Evolutionary conservation across 2,329 filamentous ascomycete species (phyloP).

Genomic region (Hypoxylon sp.): DNA sequence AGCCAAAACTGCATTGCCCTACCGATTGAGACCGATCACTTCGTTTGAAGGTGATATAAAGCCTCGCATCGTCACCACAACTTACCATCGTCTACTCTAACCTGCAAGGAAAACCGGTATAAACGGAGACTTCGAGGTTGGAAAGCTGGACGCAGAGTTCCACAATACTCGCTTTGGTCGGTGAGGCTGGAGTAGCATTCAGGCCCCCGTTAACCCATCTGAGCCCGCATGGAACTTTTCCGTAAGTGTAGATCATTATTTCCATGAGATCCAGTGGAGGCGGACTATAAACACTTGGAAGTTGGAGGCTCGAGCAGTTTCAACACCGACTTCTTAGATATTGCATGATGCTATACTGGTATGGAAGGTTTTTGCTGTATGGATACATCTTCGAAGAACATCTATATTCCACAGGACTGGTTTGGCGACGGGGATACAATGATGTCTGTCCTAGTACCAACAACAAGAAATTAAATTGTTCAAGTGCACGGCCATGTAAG

Average conservation of each 20-base stretch:
- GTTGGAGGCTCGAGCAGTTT: neutral
- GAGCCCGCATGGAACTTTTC: conserved; percentile 13
- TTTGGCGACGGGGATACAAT: neutral
- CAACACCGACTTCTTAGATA: neutral
- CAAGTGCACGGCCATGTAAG: neutral
- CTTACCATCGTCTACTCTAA: neutral
- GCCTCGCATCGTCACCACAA: neutral
- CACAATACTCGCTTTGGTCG: conserved; percentile 5
- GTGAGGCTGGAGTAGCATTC: conserved; percentile 5
- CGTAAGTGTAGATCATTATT: conserved; percentile 10
- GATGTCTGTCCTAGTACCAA: neutral
- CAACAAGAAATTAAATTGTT: neutral
- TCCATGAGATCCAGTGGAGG: conserved; percentile 8
- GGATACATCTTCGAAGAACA: neutral
- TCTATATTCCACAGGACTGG: neutral
- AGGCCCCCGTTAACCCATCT: conserved; percentile 8
- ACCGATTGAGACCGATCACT: neutral
- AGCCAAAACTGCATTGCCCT: conserved; percentile 7
- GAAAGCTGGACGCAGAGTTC: neutral
- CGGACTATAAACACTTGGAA: neutral
- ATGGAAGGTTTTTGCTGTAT: neutral
- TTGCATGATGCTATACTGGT: neutral
- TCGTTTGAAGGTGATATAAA: conserved; percentile 8
- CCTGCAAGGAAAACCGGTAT: neutral
- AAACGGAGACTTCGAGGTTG: neutral